Conservation (phyloP, 257 asterid species). For the Solanum tacnaense region DNA sequence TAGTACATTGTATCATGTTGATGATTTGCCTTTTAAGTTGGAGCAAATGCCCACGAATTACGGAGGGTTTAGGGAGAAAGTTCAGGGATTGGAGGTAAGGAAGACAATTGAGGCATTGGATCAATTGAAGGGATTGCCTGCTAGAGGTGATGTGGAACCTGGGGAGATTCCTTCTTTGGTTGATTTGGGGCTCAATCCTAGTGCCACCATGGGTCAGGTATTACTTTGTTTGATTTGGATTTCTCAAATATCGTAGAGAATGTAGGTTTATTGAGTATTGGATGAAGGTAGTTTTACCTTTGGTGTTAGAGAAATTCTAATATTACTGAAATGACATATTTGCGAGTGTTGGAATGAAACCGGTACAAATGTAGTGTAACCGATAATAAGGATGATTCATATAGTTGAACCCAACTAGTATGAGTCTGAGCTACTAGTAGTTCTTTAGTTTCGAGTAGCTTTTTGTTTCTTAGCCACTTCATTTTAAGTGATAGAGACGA, state of each 20-base stretch:
- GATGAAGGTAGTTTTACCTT: neutral
- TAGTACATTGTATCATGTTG: constrained; percentile 89
- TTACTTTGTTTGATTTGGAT: neutral
- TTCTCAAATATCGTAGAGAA: neutral
- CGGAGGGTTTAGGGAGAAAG: constrained; percentile 83
- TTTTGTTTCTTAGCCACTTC: neutral
- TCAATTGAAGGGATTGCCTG: constrained; percentile 70
- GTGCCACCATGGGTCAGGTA: constrained; percentile 54
- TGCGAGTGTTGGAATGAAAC: neutral
- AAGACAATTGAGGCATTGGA: constrained; percentile 74
- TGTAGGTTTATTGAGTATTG: neutral
- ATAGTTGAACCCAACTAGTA: neutral
- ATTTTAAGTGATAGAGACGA: neutral
- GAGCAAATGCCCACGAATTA: constrained; percentile 79
- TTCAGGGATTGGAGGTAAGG: constrained; percentile 69
- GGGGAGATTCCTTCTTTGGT: constrained; percentile 85
- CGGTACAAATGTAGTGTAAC: neutral
- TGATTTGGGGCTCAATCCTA: constrained; percentile 87
- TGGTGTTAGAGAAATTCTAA: neutral
- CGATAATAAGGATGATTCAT: neutral
- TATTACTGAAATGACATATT: neutral
- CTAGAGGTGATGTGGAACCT: constrained; percentile 71
- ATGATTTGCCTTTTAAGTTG: constrained; percentile 86
- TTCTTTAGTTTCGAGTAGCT: neutral
- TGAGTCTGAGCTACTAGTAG: neutral